Evolutionary conservation across 2,329 filamentous ascomycete species (phyloP).

Genomic region (Verticillium albo-atrum): DNA sequence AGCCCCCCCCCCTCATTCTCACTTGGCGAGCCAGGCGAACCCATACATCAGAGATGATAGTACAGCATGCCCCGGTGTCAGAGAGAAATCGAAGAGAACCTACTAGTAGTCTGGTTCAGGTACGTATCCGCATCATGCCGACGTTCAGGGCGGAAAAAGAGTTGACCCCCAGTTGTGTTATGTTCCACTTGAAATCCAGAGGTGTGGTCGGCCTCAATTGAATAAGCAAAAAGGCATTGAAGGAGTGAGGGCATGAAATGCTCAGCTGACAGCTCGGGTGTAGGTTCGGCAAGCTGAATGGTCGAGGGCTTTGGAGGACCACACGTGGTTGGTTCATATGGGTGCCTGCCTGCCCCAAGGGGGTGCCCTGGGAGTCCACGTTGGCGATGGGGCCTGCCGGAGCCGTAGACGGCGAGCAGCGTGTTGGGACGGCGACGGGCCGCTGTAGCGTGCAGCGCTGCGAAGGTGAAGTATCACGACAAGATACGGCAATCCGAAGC

Average conservation of each 20-base stretch:
- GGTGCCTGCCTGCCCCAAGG: neutral
- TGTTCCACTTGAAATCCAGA: conserved; percentile 5
- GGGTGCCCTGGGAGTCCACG: neutral
- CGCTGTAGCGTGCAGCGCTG: neutral
- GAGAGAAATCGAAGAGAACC: neutral
- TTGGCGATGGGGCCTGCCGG: neutral
- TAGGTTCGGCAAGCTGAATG: neutral
- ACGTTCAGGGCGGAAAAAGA: neutral
- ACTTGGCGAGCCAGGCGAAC: neutral
- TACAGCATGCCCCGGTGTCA: neutral
- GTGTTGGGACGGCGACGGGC: neutral
- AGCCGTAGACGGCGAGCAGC: neutral
- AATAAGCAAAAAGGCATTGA: neutral
- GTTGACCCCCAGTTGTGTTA: conserved; percentile 2
- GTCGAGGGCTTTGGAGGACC: neutral
- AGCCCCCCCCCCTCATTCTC: neutral
- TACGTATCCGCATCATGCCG: neutral
- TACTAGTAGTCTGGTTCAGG: neutral
- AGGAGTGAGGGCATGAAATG: neutral
- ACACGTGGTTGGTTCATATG: neutral
- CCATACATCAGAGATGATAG: neutral
- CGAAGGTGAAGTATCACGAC: neutral
- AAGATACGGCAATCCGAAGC: too few relatives aligned
- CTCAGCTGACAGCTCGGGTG: neutral
- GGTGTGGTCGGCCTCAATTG: neutral